Evolutionary conservation across 2,329 filamentous ascomycete species (phyloP).

Genomic region (Zarea fungicola): DNA sequence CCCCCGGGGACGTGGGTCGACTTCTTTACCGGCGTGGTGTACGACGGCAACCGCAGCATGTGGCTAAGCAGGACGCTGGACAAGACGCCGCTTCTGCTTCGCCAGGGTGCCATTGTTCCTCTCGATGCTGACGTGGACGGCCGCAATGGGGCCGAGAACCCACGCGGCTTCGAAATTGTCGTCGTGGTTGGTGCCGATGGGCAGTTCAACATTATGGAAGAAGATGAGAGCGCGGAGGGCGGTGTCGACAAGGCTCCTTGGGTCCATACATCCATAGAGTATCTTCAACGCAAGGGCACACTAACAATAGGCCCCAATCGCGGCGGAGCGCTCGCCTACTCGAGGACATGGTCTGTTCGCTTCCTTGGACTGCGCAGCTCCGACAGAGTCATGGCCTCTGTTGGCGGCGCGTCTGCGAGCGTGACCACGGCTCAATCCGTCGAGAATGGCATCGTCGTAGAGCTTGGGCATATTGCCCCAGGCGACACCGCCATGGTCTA

Average conservation of each 20-base stretch:
- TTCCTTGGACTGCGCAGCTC: constrained; percentile 2
- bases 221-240: constrained; percentile 20
- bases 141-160: constrained; percentile 43
- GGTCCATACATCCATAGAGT: constrained; percentile 10
- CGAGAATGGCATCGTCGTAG: constrained; percentile 9
- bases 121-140: constrained; percentile 41
- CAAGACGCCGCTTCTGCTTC: constrained; percentile 47
- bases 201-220: constrained; percentile 44
- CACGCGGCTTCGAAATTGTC: constrained; percentile 42
- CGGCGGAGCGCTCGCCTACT: constrained; percentile 1
- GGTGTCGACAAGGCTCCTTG: background rate
- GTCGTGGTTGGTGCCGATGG: constrained; percentile 44
- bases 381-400: background rate
- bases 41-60: constrained; percentile 50
- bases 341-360: constrained; percentile 12
- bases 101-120: constrained; percentile 53
- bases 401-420: background rate
- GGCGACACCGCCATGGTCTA: constrained; percentile 10
- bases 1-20: constrained; percentile 51
- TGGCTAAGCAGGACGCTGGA: constrained; percentile 45
- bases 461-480: constrained; percentile 13
- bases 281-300: constrained; percentile 12
- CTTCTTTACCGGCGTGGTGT: constrained; percentile 52
- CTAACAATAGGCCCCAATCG: constrained; percentile 9
- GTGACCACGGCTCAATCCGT: background rate